Percentiles rank a stretch among this genome's conserved stretches.
These are phyloP conservation scores for Immersiella caudata DNA, from an alignment of 495 filamentous ascomycete genomes.

Conservation along the genomic window DNA sequence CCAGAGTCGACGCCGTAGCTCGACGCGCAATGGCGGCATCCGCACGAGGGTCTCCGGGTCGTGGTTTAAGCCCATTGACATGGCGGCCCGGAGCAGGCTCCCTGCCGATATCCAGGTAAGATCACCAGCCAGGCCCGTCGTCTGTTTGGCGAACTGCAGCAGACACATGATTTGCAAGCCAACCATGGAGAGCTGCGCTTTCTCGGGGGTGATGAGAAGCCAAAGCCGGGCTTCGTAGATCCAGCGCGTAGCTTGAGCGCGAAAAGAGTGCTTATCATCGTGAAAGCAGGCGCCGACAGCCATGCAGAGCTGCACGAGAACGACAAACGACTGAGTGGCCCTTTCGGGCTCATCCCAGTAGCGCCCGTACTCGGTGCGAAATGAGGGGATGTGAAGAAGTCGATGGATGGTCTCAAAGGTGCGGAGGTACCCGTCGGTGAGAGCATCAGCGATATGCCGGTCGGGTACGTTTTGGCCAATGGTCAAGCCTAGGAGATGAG, in stretches of 20 bases:
- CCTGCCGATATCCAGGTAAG: conserved; percentile 60
- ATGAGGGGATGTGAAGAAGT: conserved; percentile 49
- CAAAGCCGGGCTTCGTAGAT: conserved; percentile 61
- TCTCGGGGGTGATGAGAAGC: conserved; percentile 54
- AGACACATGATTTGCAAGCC: conserved; percentile 59
- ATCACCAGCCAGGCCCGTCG: conserved; percentile 54
- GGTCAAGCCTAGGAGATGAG: conserved; percentile 31
- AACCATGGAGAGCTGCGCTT: conserved; percentile 55
- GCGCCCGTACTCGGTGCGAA: conserved; percentile 50
- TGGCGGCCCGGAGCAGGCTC: conserved; percentile 54
- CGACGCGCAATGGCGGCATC: conserved; percentile 52
- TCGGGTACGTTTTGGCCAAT: conserved; percentile 34
- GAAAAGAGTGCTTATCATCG: conserved; percentile 47
- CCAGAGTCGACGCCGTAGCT: conserved; percentile 64
- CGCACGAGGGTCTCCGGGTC: conserved; percentile 56
- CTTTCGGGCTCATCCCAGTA: conserved; percentile 37
- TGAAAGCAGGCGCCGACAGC: conserved; percentile 59
- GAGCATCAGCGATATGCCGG: conserved; percentile 47
- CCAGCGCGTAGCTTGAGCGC: conserved; percentile 58
- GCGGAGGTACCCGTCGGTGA: conserved; percentile 51
- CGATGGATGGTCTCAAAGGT: conserved; percentile 51
- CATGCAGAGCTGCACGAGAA: conserved; percentile 60
- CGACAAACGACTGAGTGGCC: conserved; percentile 44
- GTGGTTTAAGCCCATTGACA: conserved; percentile 59
- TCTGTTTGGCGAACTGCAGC: conserved; percentile 55